Base-by-base conservation (phyloP, 2,329 filamentous ascomycete genomes). In the Corynespora cassiicola region DNA sequence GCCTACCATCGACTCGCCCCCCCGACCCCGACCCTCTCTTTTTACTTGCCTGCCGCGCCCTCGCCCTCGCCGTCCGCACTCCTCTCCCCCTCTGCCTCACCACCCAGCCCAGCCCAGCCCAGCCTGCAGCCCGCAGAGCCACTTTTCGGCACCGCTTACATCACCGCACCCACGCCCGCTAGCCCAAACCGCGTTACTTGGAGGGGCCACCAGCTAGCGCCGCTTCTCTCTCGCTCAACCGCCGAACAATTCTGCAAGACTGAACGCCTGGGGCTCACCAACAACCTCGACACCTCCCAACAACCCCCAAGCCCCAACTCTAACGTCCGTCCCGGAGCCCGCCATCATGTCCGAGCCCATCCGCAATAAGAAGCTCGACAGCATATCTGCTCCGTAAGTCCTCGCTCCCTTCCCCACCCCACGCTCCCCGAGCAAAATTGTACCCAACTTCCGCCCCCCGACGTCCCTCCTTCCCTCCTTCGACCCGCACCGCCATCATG, bases 321-420 rank as follows among this genome's bases (percentile, higher is more conserved):
- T 40, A 51, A 42, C 55, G 46, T 53, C n/a, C 52, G 50, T 46
- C 56, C 50, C 44, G 45, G 44, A 50, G 28, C 44, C 52, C 54
- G 54, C 51, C 58, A 72, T 50, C 53, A 86, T 86, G 82, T 84
- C 82, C 68, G 82, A 85, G 66, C 82, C 82, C 57, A 85, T 84
- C 69, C 80, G 79, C 70, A 85, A 84, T 69, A 84, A 82, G 74
- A 82, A 81, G 70, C 68, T 78, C 52, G 80, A 82, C 61, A 74
- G 78, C 56, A 76, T 77, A 56, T 75, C 80, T 53, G 82, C 82
- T 52, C 82, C 82, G 82, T 86, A 77, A 76, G 81, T 79, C 49
- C 33, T 46, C 39, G n/a, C n/a, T n/a, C n/a, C n/a, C n/a, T n/a
- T n/a, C n/a, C n/a, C n/a, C n/a, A n/a, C n/a, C n/a, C n/a, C n/a